These are phyloP conservation scores for Trichoderma lentiforme DNA, from an alignment of 2,329 filamentous ascomycete species.

Conservation along the genomic window DNA sequence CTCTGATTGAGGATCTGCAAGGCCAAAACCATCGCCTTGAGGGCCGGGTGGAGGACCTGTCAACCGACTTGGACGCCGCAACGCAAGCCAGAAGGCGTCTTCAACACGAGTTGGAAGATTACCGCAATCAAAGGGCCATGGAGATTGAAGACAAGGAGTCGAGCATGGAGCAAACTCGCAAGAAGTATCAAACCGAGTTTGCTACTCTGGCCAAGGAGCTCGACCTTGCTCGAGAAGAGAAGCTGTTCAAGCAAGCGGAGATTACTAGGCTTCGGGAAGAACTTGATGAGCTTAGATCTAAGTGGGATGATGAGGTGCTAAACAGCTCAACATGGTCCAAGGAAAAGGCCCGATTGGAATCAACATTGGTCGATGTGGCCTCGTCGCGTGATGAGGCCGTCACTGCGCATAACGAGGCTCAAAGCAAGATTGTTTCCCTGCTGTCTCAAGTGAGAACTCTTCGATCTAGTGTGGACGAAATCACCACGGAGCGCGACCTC, in stretches of 20 bases:
- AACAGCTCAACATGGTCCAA: constrained; percentile 99
- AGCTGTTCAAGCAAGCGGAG: constrained; percentile 79
- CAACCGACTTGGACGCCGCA: constrained; percentile 81
- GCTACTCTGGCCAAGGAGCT: constrained; percentile 86
- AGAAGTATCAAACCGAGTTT: constrained; percentile 95
- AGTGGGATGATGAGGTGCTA: constrained; percentile 97
- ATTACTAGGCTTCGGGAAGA: constrained; percentile 90
- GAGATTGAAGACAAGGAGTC: constrained; percentile 96
- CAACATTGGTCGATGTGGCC: constrained; percentile 82
- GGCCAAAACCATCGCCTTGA: constrained; percentile 85
- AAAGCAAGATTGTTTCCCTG: constrained; percentile 85
- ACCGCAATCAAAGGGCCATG: constrained; percentile 89
- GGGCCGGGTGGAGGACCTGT: constrained; percentile 85
- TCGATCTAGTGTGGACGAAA: constrained; percentile 80
- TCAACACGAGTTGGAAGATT: constrained; percentile 96
- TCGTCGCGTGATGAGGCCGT: constrained; percentile 92
- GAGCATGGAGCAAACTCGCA: constrained; percentile 92
- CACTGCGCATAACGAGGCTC: constrained; percentile 89
- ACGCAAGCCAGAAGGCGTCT: constrained; percentile 89
- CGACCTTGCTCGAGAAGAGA: constrained; percentile 87
- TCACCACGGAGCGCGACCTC: constrained; percentile 78
- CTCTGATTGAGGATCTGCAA: constrained; percentile 82
- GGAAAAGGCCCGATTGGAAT: constrained; percentile 88
- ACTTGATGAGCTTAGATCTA: constrained; percentile 87
- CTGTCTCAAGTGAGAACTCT: constrained; percentile 85